phyloP scores from a whole-genome alignment of 2,329 filamentous ascomycete genomes.

The Sclerotinia nivalis region DNA sequence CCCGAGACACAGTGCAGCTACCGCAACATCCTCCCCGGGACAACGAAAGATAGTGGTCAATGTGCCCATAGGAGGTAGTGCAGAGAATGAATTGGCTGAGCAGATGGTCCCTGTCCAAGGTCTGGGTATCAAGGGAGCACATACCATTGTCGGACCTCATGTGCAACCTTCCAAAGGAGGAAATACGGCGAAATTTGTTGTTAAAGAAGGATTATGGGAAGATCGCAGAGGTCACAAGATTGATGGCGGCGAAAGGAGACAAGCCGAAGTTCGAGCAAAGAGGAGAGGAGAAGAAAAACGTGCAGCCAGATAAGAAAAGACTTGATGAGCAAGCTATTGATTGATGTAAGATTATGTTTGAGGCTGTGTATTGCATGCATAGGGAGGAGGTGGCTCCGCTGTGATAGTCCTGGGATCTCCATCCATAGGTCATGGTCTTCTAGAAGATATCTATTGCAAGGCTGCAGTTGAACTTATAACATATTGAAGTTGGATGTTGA shows the following conservation, averaged over 20 bases:
- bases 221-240: constrained; percentile 84
- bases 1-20: constrained; percentile 43
- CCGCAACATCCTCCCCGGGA: constrained; percentile 54
- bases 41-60: constrained; percentile 60
- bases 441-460: constrained; percentile 6
- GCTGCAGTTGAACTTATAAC: constrained; percentile 7
- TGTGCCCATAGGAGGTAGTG: constrained; percentile 48
- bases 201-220: constrained; percentile 93
- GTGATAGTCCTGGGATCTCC: constrained; percentile 16
- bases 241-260: constrained; percentile 91
- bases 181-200: constrained; percentile 63
- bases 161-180: constrained; percentile 68
- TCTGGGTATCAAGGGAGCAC: constrained; percentile 67
- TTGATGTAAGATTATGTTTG: constrained; percentile 36
- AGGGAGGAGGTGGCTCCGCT: constrained; percentile 20
- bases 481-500: constrained; percentile 13
- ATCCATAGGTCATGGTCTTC: constrained; percentile 8
- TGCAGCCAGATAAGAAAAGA: constrained; percentile 45
- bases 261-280: constrained; percentile 84
- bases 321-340: constrained; percentile 23
- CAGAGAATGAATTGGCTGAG: constrained; percentile 39
- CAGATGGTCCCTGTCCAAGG: constrained; percentile 58
- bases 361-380: constrained; percentile 30
- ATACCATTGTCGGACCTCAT: constrained; percentile 73
- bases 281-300: constrained; percentile 69